phyloP scores from a whole-genome alignment of 176 grass and related monocot genomes.

The Saccharum spontaneum region DNA sequence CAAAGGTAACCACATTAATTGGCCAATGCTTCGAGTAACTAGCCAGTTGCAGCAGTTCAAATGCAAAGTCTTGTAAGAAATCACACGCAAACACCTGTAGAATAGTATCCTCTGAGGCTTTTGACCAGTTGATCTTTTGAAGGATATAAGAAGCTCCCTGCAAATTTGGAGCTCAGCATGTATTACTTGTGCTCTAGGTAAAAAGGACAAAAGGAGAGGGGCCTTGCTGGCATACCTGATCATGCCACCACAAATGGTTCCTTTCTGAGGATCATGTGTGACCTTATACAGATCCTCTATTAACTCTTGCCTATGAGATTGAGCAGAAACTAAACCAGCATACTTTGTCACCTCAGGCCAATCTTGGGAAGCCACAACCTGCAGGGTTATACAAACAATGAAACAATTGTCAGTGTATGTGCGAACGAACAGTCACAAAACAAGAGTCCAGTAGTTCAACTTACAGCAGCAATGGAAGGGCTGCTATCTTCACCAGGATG shows the following conservation, averaged over 20 bases:
- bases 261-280: slow-evolving; percentile 67
- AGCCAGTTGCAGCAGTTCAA: background rate
- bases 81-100: slow-evolving; percentile 58
- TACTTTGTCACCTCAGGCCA: slow-evolving; percentile 98
- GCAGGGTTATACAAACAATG: slow-evolving; percentile 13
- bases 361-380: slow-evolving; percentile 97
- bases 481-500: slow-evolving; percentile 93
- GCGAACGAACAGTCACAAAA: background rate
- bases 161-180: slow-evolving; percentile 17
- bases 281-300: slow-evolving; percentile 92
- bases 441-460: slow-evolving; percentile 6
- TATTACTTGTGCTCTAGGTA: background rate
- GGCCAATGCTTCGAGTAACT: background rate
- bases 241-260: slow-evolving; percentile 70
- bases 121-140: slow-evolving; percentile 71
- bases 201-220: background rate
- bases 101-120: slow-evolving; percentile 80
- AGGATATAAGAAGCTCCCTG: slow-evolving; percentile 92
- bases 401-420: background rate
- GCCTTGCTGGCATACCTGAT: slow-evolving; percentile 48
- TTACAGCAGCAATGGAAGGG: slow-evolving; percentile 38
- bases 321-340: slow-evolving; percentile 89
- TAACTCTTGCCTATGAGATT: slow-evolving; percentile 77
- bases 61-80: background rate
- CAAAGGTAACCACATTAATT: slow-evolving; percentile 8